Evolutionary conservation across 2,329 filamentous ascomycete genomes (phyloP).

Genomic region (Aureobasidium subglaciale): DNA sequence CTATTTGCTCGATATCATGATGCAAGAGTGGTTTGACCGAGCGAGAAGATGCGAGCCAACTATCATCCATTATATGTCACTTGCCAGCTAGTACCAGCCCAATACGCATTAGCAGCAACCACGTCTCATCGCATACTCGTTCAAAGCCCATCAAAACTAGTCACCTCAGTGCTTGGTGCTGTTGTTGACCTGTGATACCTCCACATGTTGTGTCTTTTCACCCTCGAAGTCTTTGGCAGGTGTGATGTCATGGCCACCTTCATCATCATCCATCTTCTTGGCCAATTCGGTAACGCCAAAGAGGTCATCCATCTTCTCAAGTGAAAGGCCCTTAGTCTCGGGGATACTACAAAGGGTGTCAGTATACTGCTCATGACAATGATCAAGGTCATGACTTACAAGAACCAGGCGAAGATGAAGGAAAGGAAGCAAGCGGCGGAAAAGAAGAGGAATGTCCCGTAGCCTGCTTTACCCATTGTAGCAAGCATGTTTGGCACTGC

Average conservation of each 20-base stretch:
- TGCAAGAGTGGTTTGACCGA: no score
- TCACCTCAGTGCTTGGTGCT: background rate
- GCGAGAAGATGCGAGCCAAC: no score
- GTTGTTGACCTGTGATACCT: background rate
- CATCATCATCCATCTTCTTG: constrained; percentile 16
- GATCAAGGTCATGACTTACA: constrained; percentile 54
- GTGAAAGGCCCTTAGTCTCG: constrained; percentile 56
- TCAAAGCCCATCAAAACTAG: background rate
- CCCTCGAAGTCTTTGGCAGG: background rate
- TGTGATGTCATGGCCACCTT: background rate
- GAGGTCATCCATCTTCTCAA: constrained; percentile 26
- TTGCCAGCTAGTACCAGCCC: no score
- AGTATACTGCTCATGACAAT: background rate
- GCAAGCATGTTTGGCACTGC: constrained; percentile 62
- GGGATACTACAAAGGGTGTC: constrained; percentile 45
- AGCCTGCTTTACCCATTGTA: constrained; percentile 43
- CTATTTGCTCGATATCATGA: no score
- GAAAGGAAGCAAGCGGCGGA: constrained; percentile 59
- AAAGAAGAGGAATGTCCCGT: constrained; percentile 62
- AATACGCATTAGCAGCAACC: no score
- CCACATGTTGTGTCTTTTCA: constrained; percentile 1
- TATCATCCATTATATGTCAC: no score
- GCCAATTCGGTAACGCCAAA: constrained; percentile 23
- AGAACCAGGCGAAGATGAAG: constrained; percentile 59
- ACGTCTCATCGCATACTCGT: background rate